Conservation (phyloP, 2,329 filamentous ascomycete genomes). For the Ophiocordyceps robertsii region DNA sequence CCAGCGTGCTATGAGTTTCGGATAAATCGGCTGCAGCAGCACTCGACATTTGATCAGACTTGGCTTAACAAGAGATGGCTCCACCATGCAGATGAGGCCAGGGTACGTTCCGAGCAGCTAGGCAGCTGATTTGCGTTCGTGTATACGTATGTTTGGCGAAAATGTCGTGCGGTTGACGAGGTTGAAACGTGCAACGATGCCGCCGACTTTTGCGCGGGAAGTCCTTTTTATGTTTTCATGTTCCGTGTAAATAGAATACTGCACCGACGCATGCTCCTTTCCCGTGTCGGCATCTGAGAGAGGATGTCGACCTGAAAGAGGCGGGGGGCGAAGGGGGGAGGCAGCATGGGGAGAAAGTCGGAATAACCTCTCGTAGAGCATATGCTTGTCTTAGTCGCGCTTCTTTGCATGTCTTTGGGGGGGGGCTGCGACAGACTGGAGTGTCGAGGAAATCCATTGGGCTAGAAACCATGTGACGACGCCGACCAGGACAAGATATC, state of each 20-base stretch:
- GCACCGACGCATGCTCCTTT: not conserved
- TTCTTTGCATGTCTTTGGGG: conserved; percentile 21
- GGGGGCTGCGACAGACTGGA: conserved; percentile 13
- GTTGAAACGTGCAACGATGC: not conserved
- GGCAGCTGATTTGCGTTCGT: not conserved
- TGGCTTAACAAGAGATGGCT: too few species aligned
- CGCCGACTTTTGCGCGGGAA: conserved; percentile 5
- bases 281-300: not conserved
- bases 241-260: conserved; percentile 17
- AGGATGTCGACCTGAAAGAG: not conserved
- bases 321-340: not conserved
- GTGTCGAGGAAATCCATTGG: conserved; percentile 13
- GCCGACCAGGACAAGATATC: conserved; percentile 55
- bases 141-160: not conserved
- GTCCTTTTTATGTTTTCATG: conserved; percentile 4
- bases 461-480: conserved; percentile 29
- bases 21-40: too few species aligned
- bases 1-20: too few species aligned
- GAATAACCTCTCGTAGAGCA: not conserved
- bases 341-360: not conserved
- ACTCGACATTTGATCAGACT: too few species aligned
- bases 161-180: not conserved
- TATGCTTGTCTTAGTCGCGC: conserved; percentile 13
- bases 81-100: too few species aligned
- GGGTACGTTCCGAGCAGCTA: not conserved